Base-by-base conservation (phyloP, 1,284 basidiomycete species). In the Cryptococcus sp. region DNA sequence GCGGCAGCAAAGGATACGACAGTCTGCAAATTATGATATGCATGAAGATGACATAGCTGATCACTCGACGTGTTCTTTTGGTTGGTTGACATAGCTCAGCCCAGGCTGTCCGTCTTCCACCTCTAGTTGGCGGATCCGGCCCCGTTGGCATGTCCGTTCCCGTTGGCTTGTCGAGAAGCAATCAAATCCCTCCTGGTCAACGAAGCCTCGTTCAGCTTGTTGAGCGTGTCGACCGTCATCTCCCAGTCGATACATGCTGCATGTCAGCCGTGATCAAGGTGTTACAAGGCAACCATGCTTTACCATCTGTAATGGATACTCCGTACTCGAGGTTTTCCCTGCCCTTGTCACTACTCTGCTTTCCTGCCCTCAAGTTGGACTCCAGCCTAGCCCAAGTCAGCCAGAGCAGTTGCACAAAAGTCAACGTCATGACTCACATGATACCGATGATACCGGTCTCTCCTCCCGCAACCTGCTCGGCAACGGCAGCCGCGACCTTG, bases 161-260 rank as follows among this genome's bases (percentile, higher is more conserved):
- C 56, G 39, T 62, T 61, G 31, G 52, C 54, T 11, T 59, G 51
- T 41, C 59, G 44, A n/a, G 51, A 35, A 9, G 57, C 58, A n/a
- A 71, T 34, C 23, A 69, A 32, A 31, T 63, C 62, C 52, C 66
- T 54, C 45, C 68, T 57, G 32, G 54, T 39, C 28, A 68, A 28
- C 3, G 68, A 71, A 16, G 68, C 67, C 62, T 77, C 75, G 60
- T 90, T 86, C 48, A 93, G 77, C 52, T 76, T 74, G 67, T 86
- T 80, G 49, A 93, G 80, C 81, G 90, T 87, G 36, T 61, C 66
- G 32, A 89, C 77, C 18, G 72, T 69, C 31, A 80, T 80, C 51
- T 85, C 82, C 88, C 92, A 97, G 70, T 89, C 82, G 44, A 97
- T 85, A 71, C 94, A 98, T 1, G 89, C 76, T 60, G 35, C 22